These are phyloP conservation scores for Salix dunnii DNA, from an alignment of 345 rosid species.

Conservation along the genomic window DNA sequence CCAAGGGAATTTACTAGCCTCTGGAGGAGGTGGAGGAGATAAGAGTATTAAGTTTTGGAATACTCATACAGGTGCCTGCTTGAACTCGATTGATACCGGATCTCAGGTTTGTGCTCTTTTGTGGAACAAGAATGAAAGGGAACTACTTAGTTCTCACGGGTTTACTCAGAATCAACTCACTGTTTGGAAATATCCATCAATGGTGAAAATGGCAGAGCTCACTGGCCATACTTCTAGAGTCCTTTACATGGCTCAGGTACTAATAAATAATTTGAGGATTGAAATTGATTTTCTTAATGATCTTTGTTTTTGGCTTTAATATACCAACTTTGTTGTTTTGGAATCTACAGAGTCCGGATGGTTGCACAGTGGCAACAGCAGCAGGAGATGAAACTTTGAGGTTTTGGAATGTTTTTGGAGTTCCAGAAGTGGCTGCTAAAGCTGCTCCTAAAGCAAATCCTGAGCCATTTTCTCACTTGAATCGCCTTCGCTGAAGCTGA, in stretches of 20 bases:
- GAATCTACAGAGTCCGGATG: slow-evolving; percentile 19
- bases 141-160: slow-evolving; percentile 48
- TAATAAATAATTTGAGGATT: not conserved
- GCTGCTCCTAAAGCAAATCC: not conserved
- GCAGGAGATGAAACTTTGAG: slow-evolving; percentile 26
- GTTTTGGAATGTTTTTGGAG: slow-evolving; percentile 29
- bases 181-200: slow-evolving; percentile 49
- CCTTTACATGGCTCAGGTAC: slow-evolving; percentile 49
- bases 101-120: slow-evolving; percentile 44
- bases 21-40: slow-evolving; percentile 25
- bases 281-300: not conserved
- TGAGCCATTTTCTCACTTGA: slow-evolving; percentile 15
- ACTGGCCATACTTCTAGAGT: slow-evolving; percentile 45
- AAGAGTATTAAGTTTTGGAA: slow-evolving; percentile 21
- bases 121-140: slow-evolving; percentile 52
- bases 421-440: slow-evolving; percentile 16
- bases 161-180: slow-evolving; percentile 43
- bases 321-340: not conserved
- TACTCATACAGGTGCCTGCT: slow-evolving; percentile 21
- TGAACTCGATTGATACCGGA: slow-evolving; percentile 31
- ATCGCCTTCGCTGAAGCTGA: slow-evolving; percentile 14
- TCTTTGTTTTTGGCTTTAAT: not conserved
- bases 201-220: slow-evolving; percentile 45
- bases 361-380: slow-evolving; percentile 31
- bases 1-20: slow-evolving; percentile 43